phyloP scores from a whole-genome alignment of 1,284 basidiomycete genomes.

The Anthracocystis walkeri region DNA sequence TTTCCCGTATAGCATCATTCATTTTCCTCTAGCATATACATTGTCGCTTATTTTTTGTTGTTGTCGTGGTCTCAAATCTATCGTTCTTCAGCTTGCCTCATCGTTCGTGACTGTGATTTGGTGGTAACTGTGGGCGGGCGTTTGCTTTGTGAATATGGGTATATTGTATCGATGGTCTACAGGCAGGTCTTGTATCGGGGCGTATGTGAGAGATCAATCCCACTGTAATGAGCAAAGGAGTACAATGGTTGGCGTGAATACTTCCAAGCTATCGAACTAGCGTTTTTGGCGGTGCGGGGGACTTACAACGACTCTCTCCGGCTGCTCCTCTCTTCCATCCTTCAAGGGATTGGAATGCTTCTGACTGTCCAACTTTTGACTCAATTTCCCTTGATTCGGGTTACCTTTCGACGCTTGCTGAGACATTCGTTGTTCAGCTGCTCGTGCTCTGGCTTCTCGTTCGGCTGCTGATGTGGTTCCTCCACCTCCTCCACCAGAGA shows the following conservation, averaged over 20 bases:
- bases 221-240: neutral
- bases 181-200: neutral
- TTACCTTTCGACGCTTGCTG: constrained; percentile 33
- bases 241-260: neutral
- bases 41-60: too few relatives aligned
- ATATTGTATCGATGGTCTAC: neutral
- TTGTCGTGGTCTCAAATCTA: neutral
- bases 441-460: constrained; percentile 36
- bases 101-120: neutral
- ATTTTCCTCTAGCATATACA: constrained; percentile 1
- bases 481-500: neutral
- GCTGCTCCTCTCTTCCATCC: neutral
- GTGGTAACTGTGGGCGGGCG: neutral
- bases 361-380: constrained; percentile 30
- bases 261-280: neutral
- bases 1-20: constrained; percentile 3
- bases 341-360: constrained; percentile 16
- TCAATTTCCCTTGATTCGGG: constrained; percentile 29
- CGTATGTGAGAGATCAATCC: neutral
- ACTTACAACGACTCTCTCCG: constrained; percentile 44
- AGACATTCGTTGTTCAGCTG: constrained; percentile 33
- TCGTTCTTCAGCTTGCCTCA: neutral
- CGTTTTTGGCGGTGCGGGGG: too few relatives aligned
- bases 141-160: neutral
- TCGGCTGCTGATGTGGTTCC: constrained; percentile 16